Evolutionary conservation across 2,329 filamentous ascomycete species (phyloP).

Genomic region (Fusarium vanettenii): DNA sequence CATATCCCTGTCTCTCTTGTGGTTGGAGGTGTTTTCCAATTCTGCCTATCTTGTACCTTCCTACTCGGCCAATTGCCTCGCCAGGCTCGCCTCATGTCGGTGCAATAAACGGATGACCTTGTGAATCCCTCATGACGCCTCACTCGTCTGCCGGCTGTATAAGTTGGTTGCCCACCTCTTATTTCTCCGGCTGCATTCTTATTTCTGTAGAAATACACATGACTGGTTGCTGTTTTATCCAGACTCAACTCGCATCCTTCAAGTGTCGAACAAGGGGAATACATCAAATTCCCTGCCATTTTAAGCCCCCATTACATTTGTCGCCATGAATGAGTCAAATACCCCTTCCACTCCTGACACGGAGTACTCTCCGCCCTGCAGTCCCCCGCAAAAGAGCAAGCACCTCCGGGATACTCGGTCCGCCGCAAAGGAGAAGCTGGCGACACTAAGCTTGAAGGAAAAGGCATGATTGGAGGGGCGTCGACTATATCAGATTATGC

Average conservation of each 20-base stretch:
- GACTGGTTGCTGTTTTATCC: not conserved
- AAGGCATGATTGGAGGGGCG: conserved; percentile 56
- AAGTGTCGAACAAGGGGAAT: not conserved
- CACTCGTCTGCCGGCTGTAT: conserved; percentile 20
- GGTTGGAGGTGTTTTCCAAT: not conserved
- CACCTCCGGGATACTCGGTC: conserved; percentile 53
- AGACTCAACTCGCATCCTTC: not conserved
- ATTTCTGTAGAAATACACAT: not conserved
- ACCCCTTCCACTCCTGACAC: conserved; percentile 59
- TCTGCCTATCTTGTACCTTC: conserved; percentile 3
- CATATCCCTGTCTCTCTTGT: conserved; percentile 24
- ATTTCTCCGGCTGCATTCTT: not conserved
- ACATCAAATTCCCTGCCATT: not conserved
- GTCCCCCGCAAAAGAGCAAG: conserved; percentile 53
- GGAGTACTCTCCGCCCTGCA: conserved; percentile 60
- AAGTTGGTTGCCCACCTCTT: conserved; percentile 20
- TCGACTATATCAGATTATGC: not conserved
- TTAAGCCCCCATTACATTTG: not conserved
- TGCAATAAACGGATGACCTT: conserved; percentile 16
- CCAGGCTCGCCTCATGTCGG: not conserved
- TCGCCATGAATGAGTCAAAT: conserved; percentile 38
- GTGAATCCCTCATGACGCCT: conserved; percentile 1
- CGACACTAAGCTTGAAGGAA: conserved; percentile 65
- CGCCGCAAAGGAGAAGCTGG: conserved; percentile 61
- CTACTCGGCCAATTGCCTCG: not conserved